Conservation (phyloP, 345 rosid species). For the Eucalyptus sp. region DNA sequence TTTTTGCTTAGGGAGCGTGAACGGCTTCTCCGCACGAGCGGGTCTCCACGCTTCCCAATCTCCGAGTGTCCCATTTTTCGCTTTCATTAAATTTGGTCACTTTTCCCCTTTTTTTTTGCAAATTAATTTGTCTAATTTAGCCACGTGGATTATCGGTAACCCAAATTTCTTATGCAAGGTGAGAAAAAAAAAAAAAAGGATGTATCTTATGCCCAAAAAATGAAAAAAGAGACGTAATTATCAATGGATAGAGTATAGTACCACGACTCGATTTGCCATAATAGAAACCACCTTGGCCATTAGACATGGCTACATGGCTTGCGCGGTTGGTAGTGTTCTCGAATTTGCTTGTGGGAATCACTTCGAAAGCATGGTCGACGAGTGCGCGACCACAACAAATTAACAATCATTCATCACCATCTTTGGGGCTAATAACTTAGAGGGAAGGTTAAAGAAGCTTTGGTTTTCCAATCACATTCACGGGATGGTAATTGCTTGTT, state of each 20-base stretch:
- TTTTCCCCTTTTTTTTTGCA: not conserved
- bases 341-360: not conserved
- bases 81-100: not conserved
- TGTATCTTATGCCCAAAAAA: not conserved
- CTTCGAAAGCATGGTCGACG: not conserved
- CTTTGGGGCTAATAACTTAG: not conserved
- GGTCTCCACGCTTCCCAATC: constrained; percentile 43
- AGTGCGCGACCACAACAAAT: not conserved
- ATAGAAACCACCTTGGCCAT: not conserved
- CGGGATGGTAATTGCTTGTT: not conserved
- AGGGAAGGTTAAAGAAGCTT: not conserved
- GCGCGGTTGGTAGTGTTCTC: not conserved
- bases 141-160: not conserved
- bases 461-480: not conserved
- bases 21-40: constrained; percentile 59
- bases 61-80: not conserved
- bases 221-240: not conserved
- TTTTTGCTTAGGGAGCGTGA: constrained; percentile 16
- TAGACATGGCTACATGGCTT: not conserved
- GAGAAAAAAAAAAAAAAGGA: not conserved
- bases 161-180: not conserved
- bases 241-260: not conserved
- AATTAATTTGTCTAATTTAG: not conserved
- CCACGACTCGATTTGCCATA: not conserved
- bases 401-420: not conserved